These are phyloP conservation scores for Diaporthe capsici DNA, from an alignment of 2,329 filamentous ascomycete genomes.

Conservation along the genomic window DNA sequence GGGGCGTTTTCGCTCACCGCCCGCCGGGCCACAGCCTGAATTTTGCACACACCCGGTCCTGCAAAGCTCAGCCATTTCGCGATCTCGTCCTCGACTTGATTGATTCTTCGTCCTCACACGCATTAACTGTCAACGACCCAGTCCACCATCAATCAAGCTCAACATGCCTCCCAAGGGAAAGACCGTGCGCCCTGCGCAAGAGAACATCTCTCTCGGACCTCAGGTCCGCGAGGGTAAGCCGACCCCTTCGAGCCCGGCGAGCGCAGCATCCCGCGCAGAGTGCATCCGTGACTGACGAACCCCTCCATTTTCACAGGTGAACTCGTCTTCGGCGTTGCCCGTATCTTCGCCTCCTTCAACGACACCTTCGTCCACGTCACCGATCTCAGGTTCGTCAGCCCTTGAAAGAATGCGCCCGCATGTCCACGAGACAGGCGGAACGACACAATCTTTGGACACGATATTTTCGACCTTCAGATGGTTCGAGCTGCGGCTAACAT, in stretches of 20 bases:
- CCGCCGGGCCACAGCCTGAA: slow-evolving; percentile 38
- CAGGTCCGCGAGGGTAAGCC: slow-evolving; percentile 92
- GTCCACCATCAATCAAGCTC: slow-evolving; percentile 50
- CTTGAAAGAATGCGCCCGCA: slow-evolving; percentile 41
- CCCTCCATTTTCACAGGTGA: slow-evolving; percentile 72
- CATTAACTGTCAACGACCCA: slow-evolving; percentile 44
- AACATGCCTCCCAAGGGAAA: slow-evolving; percentile 93
- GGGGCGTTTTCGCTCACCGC: slow-evolving; percentile 43
- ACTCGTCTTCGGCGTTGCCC: slow-evolving; percentile 97
- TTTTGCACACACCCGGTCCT: slow-evolving; percentile 28
- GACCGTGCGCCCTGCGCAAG: slow-evolving; percentile 84
- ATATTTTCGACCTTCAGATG: slow-evolving; percentile 27
- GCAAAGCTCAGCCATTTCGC: slow-evolving; percentile 28
- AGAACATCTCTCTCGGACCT: slow-evolving; percentile 99
- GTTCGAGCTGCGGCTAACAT: slow-evolving; percentile 68
- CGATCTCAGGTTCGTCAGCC: slow-evolving; percentile 86
- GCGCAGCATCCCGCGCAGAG: neutral
- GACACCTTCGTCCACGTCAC: slow-evolving; percentile 98
- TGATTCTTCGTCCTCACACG: slow-evolving; percentile 35
- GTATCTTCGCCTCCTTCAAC: slow-evolving; percentile 97
- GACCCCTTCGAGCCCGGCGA: slow-evolving; percentile 29
- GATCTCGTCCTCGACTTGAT: slow-evolving; percentile 5
- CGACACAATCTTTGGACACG: neutral
- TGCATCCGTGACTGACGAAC: slow-evolving; percentile 41
- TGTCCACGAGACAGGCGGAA: slow-evolving; percentile 33